Conservation (phyloP, 2,329 filamentous ascomycete species). For the Hypoxylon sp. region DNA sequence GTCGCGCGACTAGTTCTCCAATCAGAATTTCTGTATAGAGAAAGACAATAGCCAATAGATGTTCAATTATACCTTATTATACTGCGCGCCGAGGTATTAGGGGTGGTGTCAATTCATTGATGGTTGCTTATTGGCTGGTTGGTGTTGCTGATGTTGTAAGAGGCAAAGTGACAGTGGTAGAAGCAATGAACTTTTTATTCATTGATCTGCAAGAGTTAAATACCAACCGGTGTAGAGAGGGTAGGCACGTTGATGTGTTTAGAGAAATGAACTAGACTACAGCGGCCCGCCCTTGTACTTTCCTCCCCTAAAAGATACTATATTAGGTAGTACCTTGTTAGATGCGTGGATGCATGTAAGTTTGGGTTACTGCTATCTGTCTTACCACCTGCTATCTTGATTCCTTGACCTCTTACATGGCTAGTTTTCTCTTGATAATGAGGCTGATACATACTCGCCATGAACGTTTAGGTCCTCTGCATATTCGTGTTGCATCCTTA, state of each 20-base stretch:
- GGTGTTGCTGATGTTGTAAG: constrained; percentile 1
- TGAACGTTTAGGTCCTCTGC: constrained; percentile 20
- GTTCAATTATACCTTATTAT: background rate
- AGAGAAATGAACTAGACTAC: no score
- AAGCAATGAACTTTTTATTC: no score
- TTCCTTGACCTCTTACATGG: constrained; percentile 8
- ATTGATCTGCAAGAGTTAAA: constrained; percentile 2
- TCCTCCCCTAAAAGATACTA: no score
- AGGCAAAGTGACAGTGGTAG: background rate
- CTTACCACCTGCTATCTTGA: constrained; percentile 13
- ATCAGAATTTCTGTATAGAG: constrained; percentile 3
- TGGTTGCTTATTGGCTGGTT: background rate
- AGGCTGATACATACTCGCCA: constrained; percentile 17
- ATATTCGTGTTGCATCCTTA: constrained; percentile 19
- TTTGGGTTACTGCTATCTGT: constrained; percentile 23
- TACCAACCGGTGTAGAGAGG: no score
- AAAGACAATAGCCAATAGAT: background rate
- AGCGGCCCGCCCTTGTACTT: no score
- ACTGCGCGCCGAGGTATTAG: background rate
- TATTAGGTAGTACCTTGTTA: no score
- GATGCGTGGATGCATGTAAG: no score
- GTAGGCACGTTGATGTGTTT: background rate
- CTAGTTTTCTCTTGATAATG: constrained; percentile 10
- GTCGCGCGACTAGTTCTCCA: constrained; percentile 18
- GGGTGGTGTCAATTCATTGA: background rate